These are phyloP conservation scores for Mortierella sp. DNA, from an alignment of 371 early-diverging fungal species.

Conservation along the genomic window DNA sequence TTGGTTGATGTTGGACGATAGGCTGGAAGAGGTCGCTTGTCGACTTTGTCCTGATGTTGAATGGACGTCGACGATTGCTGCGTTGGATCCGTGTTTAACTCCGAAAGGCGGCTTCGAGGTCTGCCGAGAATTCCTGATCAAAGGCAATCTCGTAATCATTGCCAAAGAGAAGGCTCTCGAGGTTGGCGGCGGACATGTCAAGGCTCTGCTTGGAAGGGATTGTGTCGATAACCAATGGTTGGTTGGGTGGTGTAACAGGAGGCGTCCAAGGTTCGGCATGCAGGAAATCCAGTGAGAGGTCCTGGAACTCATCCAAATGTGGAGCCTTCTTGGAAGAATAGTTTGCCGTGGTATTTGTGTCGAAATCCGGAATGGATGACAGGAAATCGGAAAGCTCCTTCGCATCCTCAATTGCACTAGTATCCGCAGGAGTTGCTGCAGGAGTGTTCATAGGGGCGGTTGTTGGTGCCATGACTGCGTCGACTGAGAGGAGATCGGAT, in stretches of 20 bases:
- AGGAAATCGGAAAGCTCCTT: neutral
- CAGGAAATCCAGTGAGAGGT: slow-evolving; percentile 34
- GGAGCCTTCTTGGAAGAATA: slow-evolving; percentile 1
- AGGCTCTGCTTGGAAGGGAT: neutral
- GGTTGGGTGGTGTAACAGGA: slow-evolving; percentile 43
- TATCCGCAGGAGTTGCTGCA: neutral
- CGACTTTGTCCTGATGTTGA: neutral
- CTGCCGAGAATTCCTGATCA: slow-evolving; percentile 26
- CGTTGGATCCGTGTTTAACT: neutral
- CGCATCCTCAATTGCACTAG: neutral
- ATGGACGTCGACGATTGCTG: neutral
- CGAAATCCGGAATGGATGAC: slow-evolving; percentile 2
- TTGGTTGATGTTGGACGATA: neutral
- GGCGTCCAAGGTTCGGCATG: slow-evolving; percentile 30
- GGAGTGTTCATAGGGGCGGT: neutral
- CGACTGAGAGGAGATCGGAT: neutral
- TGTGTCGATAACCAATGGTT: neutral
- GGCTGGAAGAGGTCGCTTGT: neutral
- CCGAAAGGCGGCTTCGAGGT: slow-evolving; percentile 34
- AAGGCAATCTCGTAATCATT: slow-evolving; percentile 29
- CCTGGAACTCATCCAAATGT: slow-evolving; percentile 17
- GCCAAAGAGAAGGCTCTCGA: slow-evolving; percentile 33
- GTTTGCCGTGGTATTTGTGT: neutral
- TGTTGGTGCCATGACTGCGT: neutral
- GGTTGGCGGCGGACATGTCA: neutral